Conservation (phyloP, 768 basidiomycete species). For the Fomitopsis serialis region DNA sequence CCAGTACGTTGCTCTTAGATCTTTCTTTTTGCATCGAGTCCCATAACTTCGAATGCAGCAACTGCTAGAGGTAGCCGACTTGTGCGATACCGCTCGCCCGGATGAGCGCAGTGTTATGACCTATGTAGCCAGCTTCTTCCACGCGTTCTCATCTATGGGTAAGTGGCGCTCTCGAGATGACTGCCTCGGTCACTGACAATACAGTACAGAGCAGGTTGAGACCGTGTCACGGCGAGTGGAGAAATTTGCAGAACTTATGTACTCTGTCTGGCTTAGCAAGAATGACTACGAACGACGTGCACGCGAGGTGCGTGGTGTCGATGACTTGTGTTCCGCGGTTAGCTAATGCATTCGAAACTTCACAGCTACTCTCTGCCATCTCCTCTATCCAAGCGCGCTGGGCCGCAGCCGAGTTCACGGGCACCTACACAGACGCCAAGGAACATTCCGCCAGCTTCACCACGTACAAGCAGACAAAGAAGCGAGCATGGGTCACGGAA, state of each 20-base stretch:
- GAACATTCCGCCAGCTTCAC: constrained; percentile 66
- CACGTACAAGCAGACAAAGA: constrained; percentile 79
- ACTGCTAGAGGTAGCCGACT: constrained; percentile 93
- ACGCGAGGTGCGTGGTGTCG: constrained; percentile 56
- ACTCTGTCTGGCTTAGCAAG: constrained; percentile 78
- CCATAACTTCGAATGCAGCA: constrained; percentile 44
- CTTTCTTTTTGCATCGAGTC: neutral
- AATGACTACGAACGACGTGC: constrained; percentile 94
- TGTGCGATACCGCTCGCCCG: constrained; percentile 81
- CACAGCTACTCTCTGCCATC: constrained; percentile 62
- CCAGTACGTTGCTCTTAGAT: constrained; percentile 56
- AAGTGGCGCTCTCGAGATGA: constrained; percentile 17
- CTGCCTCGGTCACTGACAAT: neutral
- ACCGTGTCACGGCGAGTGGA: constrained; percentile 90
- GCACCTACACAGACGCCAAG: constrained; percentile 81
- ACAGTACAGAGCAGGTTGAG: constrained; percentile 78
- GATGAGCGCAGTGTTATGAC: constrained; percentile 99
- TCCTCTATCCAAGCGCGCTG: constrained; percentile 64
- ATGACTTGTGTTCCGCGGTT: neutral
- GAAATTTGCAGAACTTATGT: constrained; percentile 95
- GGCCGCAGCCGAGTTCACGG: constrained; percentile 58
- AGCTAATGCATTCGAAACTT: neutral
- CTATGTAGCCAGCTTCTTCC: constrained; percentile 96
- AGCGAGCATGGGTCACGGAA: constrained; percentile 86
- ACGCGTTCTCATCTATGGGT: constrained; percentile 98